Percentiles rank a stretch among this genome's conserved stretches.
phyloP scores from a whole-genome alignment of 805 yeast genomes.

The Candida nemodendra region DNA sequence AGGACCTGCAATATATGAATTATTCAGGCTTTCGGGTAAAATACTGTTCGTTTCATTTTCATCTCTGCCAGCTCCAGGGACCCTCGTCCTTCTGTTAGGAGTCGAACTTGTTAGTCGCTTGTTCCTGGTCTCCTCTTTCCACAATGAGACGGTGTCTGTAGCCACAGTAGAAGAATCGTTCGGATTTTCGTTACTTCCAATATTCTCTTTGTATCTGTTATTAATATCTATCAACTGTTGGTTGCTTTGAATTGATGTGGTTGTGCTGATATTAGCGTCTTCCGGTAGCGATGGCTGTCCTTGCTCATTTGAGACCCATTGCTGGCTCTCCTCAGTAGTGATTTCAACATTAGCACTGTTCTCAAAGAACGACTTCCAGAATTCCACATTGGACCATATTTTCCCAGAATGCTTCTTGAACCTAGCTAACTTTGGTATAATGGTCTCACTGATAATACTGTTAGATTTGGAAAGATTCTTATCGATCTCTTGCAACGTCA shows the following conservation, averaged over 20 bases:
- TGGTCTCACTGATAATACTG: slow-evolving; percentile 60
- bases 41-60: slow-evolving; percentile 8
- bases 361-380: slow-evolving; percentile 79
- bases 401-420: slow-evolving; percentile 58
- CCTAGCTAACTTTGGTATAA: slow-evolving; percentile 64
- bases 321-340: slow-evolving; percentile 19
- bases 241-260: slow-evolving; percentile 13
- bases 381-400: slow-evolving; percentile 64
- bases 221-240: slow-evolving; percentile 16
- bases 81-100: slow-evolving; percentile 18
- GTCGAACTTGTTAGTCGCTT: slow-evolving; percentile 21
- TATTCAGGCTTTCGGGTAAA: slow-evolving; percentile 5
- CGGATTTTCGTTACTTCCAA: slow-evolving; percentile 7
- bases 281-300: not conserved
- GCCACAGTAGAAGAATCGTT: slow-evolving; percentile 16
- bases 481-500: slow-evolving; percentile 77
- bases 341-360: slow-evolving; percentile 35
- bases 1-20: slow-evolving; percentile 5
- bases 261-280: slow-evolving; percentile 3
- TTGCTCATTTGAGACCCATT: slow-evolving; percentile 1
- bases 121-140: slow-evolving; percentile 19
- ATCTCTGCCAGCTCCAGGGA: slow-evolving; percentile 1
- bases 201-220: slow-evolving; percentile 17
- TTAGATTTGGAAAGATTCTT: slow-evolving; percentile 67
- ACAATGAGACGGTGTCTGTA: slow-evolving; percentile 17